Base-by-base conservation (phyloP, 2,329 filamentous ascomycete genomes). In the Phialophora expanda region DNA sequence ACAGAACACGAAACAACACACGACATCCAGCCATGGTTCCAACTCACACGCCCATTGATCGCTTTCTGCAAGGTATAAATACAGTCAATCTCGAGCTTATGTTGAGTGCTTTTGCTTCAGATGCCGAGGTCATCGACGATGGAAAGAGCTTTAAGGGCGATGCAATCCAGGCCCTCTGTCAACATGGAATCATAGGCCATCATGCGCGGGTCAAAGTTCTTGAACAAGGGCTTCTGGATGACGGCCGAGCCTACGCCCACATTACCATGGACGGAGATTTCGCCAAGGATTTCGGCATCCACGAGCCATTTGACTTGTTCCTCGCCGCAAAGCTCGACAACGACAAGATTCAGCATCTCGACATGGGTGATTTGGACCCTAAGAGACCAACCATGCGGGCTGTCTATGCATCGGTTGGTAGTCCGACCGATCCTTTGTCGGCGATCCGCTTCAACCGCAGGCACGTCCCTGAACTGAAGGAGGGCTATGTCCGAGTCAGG, bases 251-350 rank as follows among this genome's bases (percentile, higher is more conserved):
- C 20, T 62, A 54, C 44, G 54, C 56, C 24, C 66, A 68, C 53
- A 38, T 66, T 30, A 56, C 57, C 58, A 68, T 68, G 63, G 66
- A 68, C n/a, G 66, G 66, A 41, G 66, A 68, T 28, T 68, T 64
- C 51, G 60, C 22, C 4, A 56, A 56, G 12, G 65, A 58, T 24
- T 68, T 65, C 26, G 63, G 63, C 41, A 68, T 68, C 28, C 55
- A 62, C 56, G 63, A 68, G 9, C 59, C 66, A n/a, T 68, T 68
- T 50, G 62, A 66, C 24, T 44, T 68, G 56, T 66, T 64, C 48
- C 63, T 68, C 24, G 28, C 62, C 30, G 59, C 50, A 56, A 64
- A 56, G 4, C 26, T 64, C 26, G 60, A 58, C 20, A 44, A 61
- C 22, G 51, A 64, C 56, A 68, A 68, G 46, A 61, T 66, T 32